Conservation (phyloP, 2,329 filamentous ascomycete species). For the Aspergillus brunneoviolaceus region DNA sequence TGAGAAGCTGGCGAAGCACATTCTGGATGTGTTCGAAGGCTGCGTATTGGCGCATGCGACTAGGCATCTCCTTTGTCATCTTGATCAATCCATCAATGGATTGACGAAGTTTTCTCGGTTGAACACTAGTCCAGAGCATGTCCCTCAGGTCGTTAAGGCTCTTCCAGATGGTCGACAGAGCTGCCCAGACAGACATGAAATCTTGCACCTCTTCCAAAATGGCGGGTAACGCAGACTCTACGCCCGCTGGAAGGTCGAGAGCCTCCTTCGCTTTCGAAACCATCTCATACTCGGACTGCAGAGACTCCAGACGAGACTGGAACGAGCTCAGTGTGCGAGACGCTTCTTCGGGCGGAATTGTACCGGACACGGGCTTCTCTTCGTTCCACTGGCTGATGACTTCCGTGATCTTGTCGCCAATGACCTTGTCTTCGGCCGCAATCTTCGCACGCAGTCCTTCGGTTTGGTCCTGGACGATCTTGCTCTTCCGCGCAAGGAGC, state of each 20-base stretch:
- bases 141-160: conserved; percentile 92
- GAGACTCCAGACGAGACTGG: conserved; percentile 76
- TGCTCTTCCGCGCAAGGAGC: conserved; percentile 84
- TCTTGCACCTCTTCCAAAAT: conserved; percentile 96
- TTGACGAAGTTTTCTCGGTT: conserved; percentile 86
- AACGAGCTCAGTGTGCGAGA: conserved; percentile 79
- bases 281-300: conserved; percentile 88
- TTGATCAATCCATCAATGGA: conserved; percentile 90
- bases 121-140: conserved; percentile 89
- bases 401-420: conserved; percentile 83
- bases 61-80: conserved; percentile 99
- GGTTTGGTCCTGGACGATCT: conserved; percentile 94
- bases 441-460: conserved; percentile 96
- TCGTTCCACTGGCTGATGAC: conserved; percentile 88
- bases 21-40: conserved; percentile 99
- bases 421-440: conserved; percentile 84
- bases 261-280: conserved; percentile 96
- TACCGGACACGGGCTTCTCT: conserved; percentile 94
- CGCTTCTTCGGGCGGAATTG: conserved; percentile 84
- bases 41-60: conserved; percentile 97
- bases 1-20: conserved; percentile 81
- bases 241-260: conserved; percentile 77
- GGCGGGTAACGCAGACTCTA: conserved; percentile 77
- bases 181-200: conserved; percentile 98
- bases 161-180: conserved; percentile 92